Percentiles rank a stretch among this genome's conserved stretches.
Conservation (phyloP, 306 rosid genomes). For the Quillaja saponaria region DNA sequence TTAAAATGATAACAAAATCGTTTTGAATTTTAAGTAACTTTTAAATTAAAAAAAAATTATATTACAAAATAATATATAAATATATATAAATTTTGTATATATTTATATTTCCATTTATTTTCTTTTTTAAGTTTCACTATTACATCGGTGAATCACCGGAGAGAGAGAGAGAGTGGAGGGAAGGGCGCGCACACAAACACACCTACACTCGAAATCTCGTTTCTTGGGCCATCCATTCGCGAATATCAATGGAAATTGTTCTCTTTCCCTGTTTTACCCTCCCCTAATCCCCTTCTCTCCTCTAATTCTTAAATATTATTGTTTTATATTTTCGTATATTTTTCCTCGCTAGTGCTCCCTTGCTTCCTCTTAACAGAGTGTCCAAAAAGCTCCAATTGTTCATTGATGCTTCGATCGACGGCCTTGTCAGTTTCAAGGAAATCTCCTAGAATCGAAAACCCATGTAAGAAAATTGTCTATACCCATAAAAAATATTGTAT, state of each 20-base stretch:
- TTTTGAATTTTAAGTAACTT: too few species aligned
- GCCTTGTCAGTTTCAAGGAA: constrained; percentile 40
- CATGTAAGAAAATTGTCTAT: constrained; percentile 57
- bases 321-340: background rate
- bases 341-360: constrained; percentile 17
- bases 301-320: too few species aligned
- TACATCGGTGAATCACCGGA: constrained; percentile 9
- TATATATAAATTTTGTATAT: too few species aligned
- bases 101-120: too few species aligned
- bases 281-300: background rate
- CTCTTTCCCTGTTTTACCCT: constrained; percentile 53
- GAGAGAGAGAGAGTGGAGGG: constrained; percentile 8
- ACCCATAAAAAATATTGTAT: background rate
- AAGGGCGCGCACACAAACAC: constrained; percentile 21
- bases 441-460: constrained; percentile 39
- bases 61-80: too few species aligned
- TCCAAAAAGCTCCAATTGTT: constrained; percentile 42
- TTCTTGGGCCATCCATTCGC: constrained; percentile 54
- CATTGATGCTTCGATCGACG: constrained; percentile 61
- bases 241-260: constrained; percentile 37
- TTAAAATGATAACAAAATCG: too few species aligned
- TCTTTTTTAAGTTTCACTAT: too few species aligned
- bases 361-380: constrained; percentile 15
- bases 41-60: too few species aligned
- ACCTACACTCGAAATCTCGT: constrained; percentile 49